Percentiles rank a stretch among this genome's conserved stretches.
These are phyloP conservation scores for Wickerhamomyces strasburgensis DNA, from an alignment of 805 yeast species.

Conservation along the genomic window DNA sequence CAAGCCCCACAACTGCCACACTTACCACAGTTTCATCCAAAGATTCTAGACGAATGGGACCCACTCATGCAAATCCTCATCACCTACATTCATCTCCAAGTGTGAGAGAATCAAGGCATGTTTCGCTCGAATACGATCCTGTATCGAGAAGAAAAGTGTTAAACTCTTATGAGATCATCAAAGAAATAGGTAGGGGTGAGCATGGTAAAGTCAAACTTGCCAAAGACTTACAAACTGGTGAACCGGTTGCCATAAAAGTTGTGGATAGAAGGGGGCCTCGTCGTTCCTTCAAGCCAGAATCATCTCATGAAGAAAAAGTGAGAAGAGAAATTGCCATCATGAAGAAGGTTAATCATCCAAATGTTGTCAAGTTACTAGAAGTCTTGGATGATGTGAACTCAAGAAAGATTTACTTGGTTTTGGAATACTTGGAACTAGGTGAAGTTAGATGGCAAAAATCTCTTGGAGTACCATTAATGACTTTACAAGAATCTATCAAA, in stretches of 20 bases:
- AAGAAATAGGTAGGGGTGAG: slow-evolving; percentile 92
- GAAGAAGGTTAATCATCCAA: slow-evolving; percentile 88
- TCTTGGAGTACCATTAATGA: slow-evolving; percentile 59
- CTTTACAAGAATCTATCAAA: slow-evolving; percentile 60
- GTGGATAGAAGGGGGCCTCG: slow-evolving; percentile 64
- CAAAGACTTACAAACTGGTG: slow-evolving; percentile 55
- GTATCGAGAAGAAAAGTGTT: slow-evolving; percentile 72
- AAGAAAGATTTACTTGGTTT: slow-evolving; percentile 80
- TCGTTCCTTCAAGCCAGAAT: slow-evolving; percentile 35
- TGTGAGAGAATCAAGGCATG: slow-evolving; percentile 81
- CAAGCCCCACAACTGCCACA: neutral
- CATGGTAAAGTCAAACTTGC: slow-evolving; percentile 98
- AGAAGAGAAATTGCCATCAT: slow-evolving; percentile 88
- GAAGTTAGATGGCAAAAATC: slow-evolving; percentile 78
- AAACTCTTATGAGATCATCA: slow-evolving; percentile 83
- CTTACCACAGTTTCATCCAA: neutral
- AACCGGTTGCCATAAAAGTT: slow-evolving; percentile 87
- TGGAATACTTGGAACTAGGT: slow-evolving; percentile 87
- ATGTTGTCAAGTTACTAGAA: slow-evolving; percentile 81
- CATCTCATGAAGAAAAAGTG: slow-evolving; percentile 63
- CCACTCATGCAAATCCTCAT: slow-evolving; percentile 30
- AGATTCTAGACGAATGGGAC: slow-evolving; percentile 19
- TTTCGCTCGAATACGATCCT: slow-evolving; percentile 85
- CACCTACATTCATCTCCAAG: slow-evolving; percentile 26
- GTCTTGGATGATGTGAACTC: slow-evolving; percentile 84